Evolutionary conservation across 805 yeast genomes (phyloP).

Genomic region (Kluyveromyces aestuarii): DNA sequence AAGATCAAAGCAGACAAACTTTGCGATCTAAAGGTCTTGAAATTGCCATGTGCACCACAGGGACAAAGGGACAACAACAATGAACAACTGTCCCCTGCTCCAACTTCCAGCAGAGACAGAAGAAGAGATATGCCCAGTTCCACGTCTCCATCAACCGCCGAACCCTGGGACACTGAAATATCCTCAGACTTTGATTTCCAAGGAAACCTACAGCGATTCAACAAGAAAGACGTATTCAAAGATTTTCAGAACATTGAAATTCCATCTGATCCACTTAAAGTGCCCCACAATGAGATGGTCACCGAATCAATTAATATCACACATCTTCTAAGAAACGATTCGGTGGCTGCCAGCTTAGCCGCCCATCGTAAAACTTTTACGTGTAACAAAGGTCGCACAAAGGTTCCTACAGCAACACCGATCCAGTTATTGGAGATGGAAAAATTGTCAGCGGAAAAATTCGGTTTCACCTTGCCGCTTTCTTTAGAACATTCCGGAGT

Average conservation of each 20-base stretch:
- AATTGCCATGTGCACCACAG: conserved; percentile 9
- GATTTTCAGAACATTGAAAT: conserved; percentile 44
- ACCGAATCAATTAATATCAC: conserved; percentile 29
- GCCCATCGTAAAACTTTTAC: conserved; percentile 5
- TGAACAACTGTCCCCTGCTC: too few species aligned
- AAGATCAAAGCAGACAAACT: conserved; percentile 28
- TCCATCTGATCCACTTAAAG: conserved; percentile 54
- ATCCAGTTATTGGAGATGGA: conserved; percentile 74
- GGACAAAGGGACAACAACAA: too few species aligned
- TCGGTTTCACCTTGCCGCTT: conserved; percentile 36
- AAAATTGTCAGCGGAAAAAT: conserved; percentile 45
- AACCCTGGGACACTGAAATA: conserved; percentile 2
- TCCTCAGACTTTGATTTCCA: conserved; percentile 71
- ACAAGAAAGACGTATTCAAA: conserved; percentile 61
- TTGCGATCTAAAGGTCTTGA: conserved; percentile 27
- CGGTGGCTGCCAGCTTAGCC: conserved; percentile 6
- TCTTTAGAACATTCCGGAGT: conserved; percentile 62
- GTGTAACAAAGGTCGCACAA: not conserved
- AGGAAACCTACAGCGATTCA: conserved; percentile 71
- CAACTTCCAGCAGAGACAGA: conserved; percentile 4
- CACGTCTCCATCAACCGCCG: not conserved
- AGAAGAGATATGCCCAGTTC: conserved; percentile 3
- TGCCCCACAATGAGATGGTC: conserved; percentile 55
- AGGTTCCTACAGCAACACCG: conserved; percentile 59
- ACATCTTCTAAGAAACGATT: conserved; percentile 23